Evolutionary conservation across 192 early-diverging fungal genomes (phyloP).

Genomic region (Anaeromyces robustus): DNA sequence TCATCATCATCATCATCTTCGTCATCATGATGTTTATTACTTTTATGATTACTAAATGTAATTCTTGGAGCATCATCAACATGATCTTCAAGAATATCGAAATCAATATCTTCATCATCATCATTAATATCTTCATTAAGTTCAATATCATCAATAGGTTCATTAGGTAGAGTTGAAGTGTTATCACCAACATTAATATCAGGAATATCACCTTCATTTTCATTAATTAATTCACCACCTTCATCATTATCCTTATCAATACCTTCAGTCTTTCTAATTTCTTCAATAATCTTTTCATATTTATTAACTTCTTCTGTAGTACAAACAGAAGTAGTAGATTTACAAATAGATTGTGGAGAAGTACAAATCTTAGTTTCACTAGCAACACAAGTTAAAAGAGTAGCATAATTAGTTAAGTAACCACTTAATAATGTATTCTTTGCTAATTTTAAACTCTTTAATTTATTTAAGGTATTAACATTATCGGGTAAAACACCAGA

Average conservation of each 20-base stretch:
- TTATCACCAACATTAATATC: not conserved
- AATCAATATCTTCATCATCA: not conserved
- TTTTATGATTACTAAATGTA: no score
- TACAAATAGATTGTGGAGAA: not conserved
- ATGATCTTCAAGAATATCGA: not conserved
- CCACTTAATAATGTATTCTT: not conserved
- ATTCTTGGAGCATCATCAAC: not conserved
- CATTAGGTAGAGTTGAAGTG: not conserved
- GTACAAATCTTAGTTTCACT: not conserved
- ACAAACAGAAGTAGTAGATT: not conserved
- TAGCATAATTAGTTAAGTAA: not conserved
- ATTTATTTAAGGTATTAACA: not conserved
- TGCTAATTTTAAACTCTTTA: not conserved
- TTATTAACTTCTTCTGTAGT: not conserved
- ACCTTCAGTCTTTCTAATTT: not conserved
- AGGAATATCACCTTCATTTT: not conserved
- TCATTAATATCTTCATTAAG: not conserved
- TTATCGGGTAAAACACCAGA: not conserved
- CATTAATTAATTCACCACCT: not conserved
- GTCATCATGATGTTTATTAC: not conserved
- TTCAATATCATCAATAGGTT: not conserved
- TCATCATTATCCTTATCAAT: not conserved
- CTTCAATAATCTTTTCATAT: not conserved
- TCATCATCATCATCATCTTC: not conserved
- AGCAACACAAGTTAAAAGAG: not conserved